Percentiles rank a stretch among this genome's conserved stretches.
These are phyloP conservation scores for Bolboschoenoplectus hybrid DNA, from an alignment of 202 grass and related monocot species.

Conservation along the genomic window DNA sequence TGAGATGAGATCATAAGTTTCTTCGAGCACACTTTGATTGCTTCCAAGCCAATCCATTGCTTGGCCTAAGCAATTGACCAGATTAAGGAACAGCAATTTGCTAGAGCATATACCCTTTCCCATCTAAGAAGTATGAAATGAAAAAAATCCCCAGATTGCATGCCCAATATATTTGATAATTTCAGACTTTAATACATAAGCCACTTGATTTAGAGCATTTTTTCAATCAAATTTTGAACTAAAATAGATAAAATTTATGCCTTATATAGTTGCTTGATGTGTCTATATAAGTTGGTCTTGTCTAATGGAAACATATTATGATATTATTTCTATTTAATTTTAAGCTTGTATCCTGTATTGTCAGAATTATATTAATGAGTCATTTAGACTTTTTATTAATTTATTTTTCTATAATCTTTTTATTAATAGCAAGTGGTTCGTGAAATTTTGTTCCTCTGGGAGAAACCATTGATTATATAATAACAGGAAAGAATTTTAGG, in stretches of 20 bases:
- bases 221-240: not conserved
- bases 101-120: not conserved
- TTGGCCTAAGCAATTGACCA: constrained; percentile 34
- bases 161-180: not conserved
- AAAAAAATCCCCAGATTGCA: not conserved
- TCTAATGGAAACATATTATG: not conserved
- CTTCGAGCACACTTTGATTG: constrained; percentile 11
- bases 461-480: not conserved
- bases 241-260: not conserved
- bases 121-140: not conserved
- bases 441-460: not conserved
- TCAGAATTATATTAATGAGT: not conserved
- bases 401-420: not conserved
- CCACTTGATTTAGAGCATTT: not conserved
- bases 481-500: not conserved
- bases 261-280: not conserved
- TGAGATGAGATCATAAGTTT: not conserved
- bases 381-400: not conserved
- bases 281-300: not conserved
- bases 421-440: not conserved
- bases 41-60: constrained; percentile 18
- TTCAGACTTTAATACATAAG: not conserved
- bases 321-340: not conserved
- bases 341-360: not conserved
- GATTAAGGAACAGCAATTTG: constrained; percentile 3